Base-by-base conservation (phyloP, 257 asterid genomes). In the Petunia secreta region DNA sequence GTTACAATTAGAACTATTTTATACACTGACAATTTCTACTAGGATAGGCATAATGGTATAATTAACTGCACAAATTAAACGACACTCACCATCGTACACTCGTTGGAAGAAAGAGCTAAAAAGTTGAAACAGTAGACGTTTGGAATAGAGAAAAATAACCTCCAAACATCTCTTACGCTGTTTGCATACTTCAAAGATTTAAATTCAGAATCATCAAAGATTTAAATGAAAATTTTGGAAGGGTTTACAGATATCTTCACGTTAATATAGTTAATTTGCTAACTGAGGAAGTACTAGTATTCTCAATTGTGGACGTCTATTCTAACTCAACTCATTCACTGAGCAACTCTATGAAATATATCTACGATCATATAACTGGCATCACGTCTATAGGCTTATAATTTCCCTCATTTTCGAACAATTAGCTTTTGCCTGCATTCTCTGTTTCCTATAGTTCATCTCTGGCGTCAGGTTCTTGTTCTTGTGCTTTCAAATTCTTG, bases 401-500 rank as follows among this genome's bases (percentile, higher is more conserved):
- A 16, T 52, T 39, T 38, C 4, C 55, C 5, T 43, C 6, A 41
- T 53, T 77, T 55, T 85, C 38, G 41, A 58, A 14, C 9, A 52
- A 14, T 40, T 7, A 39, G 63, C 64, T 40, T 16, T n/a, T 5
- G 37, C 76, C 77, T 34, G 39, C n/a, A 40, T 4, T 16, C 41
- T 5, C 75, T 64, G 75, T 37, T 54, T 83, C 84, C 89, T 89
- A 94, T 15, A 96, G 91, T 82, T 94, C 98, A 85, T 96, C 99
- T 86, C 90, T 96, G 77, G 87, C 65, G 74, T 66, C 71, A 9
- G 78, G 69, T 67, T 83, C 91, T 65, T 87, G 86, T 77, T 83
- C 91, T 65, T 87, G 86, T 77, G 77, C 79, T 89, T 91, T 94
- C 81, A 96, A 78, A 37, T 83, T 81, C 64, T 85, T 89, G 95